Percentiles rank a stretch among this genome's conserved stretches.
phyloP scores from a whole-genome alignment of 768 basidiomycete species.

The Dentipellis fragilis region DNA sequence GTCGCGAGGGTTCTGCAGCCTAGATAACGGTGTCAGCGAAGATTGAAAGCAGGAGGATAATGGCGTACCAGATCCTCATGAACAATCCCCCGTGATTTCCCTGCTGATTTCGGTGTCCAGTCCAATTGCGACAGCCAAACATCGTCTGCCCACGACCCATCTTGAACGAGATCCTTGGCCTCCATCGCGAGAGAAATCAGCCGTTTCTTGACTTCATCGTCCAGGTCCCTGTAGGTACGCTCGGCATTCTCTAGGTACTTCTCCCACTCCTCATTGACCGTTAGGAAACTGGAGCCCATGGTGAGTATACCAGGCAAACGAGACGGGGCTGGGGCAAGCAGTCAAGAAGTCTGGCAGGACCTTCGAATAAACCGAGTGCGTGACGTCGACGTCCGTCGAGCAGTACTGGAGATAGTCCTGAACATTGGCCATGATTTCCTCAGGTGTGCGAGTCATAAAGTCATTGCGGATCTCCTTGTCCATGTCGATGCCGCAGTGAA shows the following conservation, averaged over 20 bases:
- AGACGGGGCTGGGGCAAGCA: conserved; percentile 85
- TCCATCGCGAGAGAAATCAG: conserved; percentile 63
- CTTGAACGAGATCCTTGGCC: conserved; percentile 37
- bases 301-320: conserved; percentile 83
- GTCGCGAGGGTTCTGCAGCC: background rate
- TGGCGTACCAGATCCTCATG: conserved; percentile 21
- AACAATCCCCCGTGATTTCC: conserved; percentile 54
- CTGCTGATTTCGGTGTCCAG: conserved; percentile 83
- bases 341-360: conserved; percentile 75
- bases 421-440: conserved; percentile 53
- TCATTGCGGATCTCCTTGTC: conserved; percentile 74
- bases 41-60: background rate
- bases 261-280: conserved; percentile 88
- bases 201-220: conserved; percentile 46
- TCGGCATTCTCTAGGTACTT: conserved; percentile 75
- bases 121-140: conserved; percentile 88
- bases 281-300: conserved; percentile 89
- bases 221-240: conserved; percentile 57
- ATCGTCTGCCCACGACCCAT: conserved; percentile 55
- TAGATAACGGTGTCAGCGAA: background rate
- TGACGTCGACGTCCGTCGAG: conserved; percentile 73
- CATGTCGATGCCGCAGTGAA: conserved; percentile 77
- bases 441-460: conserved; percentile 60
- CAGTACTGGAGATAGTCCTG: conserved; percentile 79
- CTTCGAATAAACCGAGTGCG: conserved; percentile 67